Evolutionary conservation across 768 basidiomycete genomes (phyloP).

Genomic region (Suillus luteus): DNA sequence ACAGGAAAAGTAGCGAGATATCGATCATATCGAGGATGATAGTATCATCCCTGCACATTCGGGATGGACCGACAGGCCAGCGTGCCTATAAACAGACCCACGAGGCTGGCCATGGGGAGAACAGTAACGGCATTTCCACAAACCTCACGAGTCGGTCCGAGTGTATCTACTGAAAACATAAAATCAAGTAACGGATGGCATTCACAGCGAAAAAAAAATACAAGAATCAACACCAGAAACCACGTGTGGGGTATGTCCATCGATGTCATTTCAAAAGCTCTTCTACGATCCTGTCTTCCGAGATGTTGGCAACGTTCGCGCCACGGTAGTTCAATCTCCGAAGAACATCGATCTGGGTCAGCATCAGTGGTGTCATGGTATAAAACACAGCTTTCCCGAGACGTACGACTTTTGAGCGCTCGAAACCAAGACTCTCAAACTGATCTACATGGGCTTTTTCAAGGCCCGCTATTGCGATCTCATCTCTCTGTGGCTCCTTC

Average conservation of each 20-base stretch:
- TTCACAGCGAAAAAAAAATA: constrained; percentile 23
- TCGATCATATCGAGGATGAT: constrained; percentile 4
- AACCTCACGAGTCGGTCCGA: constrained; percentile 6
- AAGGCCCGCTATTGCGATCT: constrained; percentile 75
- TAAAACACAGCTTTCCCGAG: not conserved
- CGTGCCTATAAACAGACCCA: constrained; percentile 1
- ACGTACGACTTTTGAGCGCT: constrained; percentile 82
- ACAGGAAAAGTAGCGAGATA: not conserved
- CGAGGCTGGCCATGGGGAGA: not conserved
- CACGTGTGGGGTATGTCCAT: constrained; percentile 29
- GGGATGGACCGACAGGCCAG: constrained; percentile 6
- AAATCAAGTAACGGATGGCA: constrained; percentile 18
- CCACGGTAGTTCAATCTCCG: constrained; percentile 87
- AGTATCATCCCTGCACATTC: constrained; percentile 2
- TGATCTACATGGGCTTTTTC: constrained; percentile 81
- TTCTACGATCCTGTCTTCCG: constrained; percentile 84
- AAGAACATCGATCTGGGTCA: constrained; percentile 78
- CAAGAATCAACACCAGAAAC: constrained; percentile 23
- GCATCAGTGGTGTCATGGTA: constrained; percentile 12
- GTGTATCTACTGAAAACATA: constrained; percentile 15
- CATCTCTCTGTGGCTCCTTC: constrained; percentile 39
- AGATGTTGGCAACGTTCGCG: constrained; percentile 74
- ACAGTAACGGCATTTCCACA: constrained; percentile 4
- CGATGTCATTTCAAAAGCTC: constrained; percentile 68
- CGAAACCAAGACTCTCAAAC: constrained; percentile 84